Conservation (phyloP, 2,329 filamentous ascomycete genomes). For the Neonectria ditissima region DNA sequence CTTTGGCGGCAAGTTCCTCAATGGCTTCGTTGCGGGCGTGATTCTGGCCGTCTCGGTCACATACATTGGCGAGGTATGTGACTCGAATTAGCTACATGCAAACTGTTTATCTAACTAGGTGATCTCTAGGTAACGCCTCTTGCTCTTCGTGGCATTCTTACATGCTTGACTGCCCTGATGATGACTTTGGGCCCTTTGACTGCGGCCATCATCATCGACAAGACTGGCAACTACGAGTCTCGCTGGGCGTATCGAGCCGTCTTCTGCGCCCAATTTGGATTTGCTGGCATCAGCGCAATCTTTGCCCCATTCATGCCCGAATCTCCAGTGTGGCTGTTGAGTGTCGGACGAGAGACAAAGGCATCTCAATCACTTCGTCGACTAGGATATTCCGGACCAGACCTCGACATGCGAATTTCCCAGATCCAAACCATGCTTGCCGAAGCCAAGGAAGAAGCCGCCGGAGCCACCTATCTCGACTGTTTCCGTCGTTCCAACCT, state of each 20-base stretch:
- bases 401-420: conserved; percentile 46
- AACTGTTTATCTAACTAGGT: neutral
- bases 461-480: conserved; percentile 53
- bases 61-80: conserved; percentile 48
- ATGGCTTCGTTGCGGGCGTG: conserved; percentile 52
- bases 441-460: conserved; percentile 49
- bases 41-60: conserved; percentile 44
- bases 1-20: conserved; percentile 57
- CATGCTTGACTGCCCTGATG: conserved; percentile 45
- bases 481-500: conserved; percentile 55
- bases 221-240: conserved; percentile 40
- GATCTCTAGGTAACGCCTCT: conserved; percentile 41
- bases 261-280: conserved; percentile 50
- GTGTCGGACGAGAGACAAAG: conserved; percentile 48
- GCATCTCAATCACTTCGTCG: conserved; percentile 50
- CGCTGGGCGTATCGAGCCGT: conserved; percentile 51
- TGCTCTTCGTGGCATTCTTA: conserved; percentile 45
- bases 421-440: conserved; percentile 48
- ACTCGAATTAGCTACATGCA: neutral
- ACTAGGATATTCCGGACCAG: conserved; percentile 44
- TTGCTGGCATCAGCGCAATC: conserved; percentile 46
- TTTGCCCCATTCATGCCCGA: conserved; percentile 55
- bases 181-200: conserved; percentile 49
- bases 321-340: conserved; percentile 56
- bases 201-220: conserved; percentile 49